phyloP scores from a whole-genome alignment of 2,329 filamentous ascomycete species.

The Cryphonectria nitschkei region DNA sequence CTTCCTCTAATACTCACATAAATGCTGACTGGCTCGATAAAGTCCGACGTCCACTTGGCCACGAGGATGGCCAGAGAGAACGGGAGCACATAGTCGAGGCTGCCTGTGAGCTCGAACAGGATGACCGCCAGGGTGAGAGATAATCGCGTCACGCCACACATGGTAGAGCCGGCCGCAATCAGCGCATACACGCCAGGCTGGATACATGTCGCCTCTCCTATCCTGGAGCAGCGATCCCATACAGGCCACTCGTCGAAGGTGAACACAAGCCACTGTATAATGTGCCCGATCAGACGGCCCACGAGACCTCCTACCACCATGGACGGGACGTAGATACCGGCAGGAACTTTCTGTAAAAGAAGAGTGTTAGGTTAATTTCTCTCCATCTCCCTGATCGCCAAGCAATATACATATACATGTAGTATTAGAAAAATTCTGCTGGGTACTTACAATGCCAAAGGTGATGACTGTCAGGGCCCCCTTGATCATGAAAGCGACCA shows the following conservation, averaged over 20 bases:
- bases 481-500: constrained; percentile 86
- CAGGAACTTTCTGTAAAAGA: constrained; percentile 74
- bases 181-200: constrained; percentile 97
- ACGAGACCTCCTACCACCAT: constrained; percentile 97
- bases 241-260: constrained; percentile 71
- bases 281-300: constrained; percentile 84
- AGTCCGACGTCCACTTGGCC: constrained; percentile 98
- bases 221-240: constrained; percentile 74
- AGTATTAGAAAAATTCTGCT: no score
- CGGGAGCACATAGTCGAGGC: constrained; percentile 90
- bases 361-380: neutral
- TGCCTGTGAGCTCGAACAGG: constrained; percentile 92
- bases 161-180: constrained; percentile 91
- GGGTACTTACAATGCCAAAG: constrained; percentile 74
- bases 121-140: constrained; percentile 95
- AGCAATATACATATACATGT: no score
- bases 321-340: constrained; percentile 96
- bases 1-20: constrained; percentile 60
- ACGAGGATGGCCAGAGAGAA: constrained; percentile 92
- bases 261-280: constrained; percentile 80
- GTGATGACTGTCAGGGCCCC: constrained; percentile 86
- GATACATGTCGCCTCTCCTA: constrained; percentile 79
- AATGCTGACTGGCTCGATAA: constrained; percentile 90
- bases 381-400: neutral
- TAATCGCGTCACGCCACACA: constrained; percentile 94